A percentile compares a stretch with the other conserved stretches of the same genome.
These are phyloP conservation scores for Leccinum subgranulosum DNA, from an alignment of 768 basidiomycete species.

Conservation along the genomic window DNA sequence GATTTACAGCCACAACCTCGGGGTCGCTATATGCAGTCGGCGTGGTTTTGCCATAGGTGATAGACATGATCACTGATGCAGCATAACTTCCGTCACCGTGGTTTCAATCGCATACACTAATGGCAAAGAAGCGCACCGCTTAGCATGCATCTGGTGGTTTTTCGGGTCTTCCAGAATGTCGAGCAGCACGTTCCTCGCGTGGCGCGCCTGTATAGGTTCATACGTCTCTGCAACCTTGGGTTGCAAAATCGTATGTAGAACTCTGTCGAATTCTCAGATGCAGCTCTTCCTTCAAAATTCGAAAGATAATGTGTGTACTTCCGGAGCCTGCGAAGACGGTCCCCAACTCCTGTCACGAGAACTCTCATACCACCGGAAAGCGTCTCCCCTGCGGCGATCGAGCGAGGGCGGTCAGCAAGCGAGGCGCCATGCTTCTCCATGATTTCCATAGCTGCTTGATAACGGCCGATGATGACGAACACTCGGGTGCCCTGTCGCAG, in stretches of 20 bases:
- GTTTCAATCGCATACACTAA: neutral
- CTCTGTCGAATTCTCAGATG: conserved; percentile 15
- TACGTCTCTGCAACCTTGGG: conserved; percentile 32
- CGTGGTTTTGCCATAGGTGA: conserved; percentile 40
- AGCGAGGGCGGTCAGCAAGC: conserved; percentile 35
- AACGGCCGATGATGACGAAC: conserved; percentile 23
- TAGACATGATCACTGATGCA: conserved; percentile 36
- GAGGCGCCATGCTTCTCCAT: conserved; percentile 38
- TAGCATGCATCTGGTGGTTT: conserved; percentile 33
- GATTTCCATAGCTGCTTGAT: conserved; percentile 36
- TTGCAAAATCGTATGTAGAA: conserved; percentile 34
- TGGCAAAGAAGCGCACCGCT: conserved; percentile 18
- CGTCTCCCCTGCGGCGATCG: conserved; percentile 33
- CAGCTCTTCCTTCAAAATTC: neutral
- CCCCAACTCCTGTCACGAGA: conserved; percentile 24
- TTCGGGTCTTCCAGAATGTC: conserved; percentile 34
- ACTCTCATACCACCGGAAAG: conserved; percentile 34
- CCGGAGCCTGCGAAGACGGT: conserved; percentile 30
- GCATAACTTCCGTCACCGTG: conserved; percentile 29
- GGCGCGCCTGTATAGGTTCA: conserved; percentile 30
- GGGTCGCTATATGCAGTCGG: conserved; percentile 37
- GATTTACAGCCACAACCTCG: conserved; percentile 31
- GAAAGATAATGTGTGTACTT: conserved; percentile 8
- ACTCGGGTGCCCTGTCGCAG: conserved; percentile 41
- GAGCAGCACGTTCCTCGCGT: conserved; percentile 33